phyloP scores from a whole-genome alignment of 2,329 filamentous ascomycete genomes.

The Macrophomina tecta region DNA sequence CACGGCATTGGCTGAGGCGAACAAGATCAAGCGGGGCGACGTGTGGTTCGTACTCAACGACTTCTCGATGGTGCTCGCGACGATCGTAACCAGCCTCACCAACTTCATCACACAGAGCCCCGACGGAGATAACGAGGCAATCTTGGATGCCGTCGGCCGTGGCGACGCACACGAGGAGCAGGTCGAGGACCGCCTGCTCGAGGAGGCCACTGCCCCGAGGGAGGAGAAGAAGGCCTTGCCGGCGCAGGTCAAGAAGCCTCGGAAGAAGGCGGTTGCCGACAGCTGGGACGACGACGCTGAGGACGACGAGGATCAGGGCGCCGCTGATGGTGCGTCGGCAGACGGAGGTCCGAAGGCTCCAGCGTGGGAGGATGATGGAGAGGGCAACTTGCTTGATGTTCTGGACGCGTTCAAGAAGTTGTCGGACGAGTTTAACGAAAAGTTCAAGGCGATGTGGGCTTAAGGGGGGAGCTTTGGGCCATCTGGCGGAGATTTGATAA shows the following conservation, averaged over 20 bases:
- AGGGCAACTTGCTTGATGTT: slow-evolving; percentile 60
- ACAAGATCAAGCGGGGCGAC: slow-evolving; percentile 69
- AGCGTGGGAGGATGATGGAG: slow-evolving; percentile 51
- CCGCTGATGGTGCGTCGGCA: neutral
- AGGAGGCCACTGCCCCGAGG: slow-evolving; percentile 48
- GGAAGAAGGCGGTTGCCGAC: slow-evolving; percentile 43
- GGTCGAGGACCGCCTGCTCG: slow-evolving; percentile 56
- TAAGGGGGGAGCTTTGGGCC: slow-evolving; percentile 37
- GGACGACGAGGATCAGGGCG: slow-evolving; percentile 38
- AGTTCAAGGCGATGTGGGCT: slow-evolving; percentile 68
- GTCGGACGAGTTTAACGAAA: slow-evolving; percentile 66
- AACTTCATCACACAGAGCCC: slow-evolving; percentile 61
- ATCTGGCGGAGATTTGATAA: too few species aligned
- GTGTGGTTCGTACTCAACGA: slow-evolving; percentile 77
- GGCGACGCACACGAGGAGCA: slow-evolving; percentile 39
- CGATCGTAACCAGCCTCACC: slow-evolving; percentile 70
- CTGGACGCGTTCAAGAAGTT: slow-evolving; percentile 64
- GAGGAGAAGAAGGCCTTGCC: slow-evolving; percentile 33
- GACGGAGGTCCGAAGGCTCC: slow-evolving; percentile 32
- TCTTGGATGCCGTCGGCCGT: slow-evolving; percentile 59
- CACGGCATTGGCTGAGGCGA: slow-evolving; percentile 65
- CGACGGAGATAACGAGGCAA: slow-evolving; percentile 52
- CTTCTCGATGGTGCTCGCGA: slow-evolving; percentile 69
- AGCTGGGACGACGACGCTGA: slow-evolving; percentile 51
- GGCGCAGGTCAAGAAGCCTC: slow-evolving; percentile 42